phyloP scores from a whole-genome alignment of 192 early-diverging fungal genomes.

The Coemansia sp. region DNA sequence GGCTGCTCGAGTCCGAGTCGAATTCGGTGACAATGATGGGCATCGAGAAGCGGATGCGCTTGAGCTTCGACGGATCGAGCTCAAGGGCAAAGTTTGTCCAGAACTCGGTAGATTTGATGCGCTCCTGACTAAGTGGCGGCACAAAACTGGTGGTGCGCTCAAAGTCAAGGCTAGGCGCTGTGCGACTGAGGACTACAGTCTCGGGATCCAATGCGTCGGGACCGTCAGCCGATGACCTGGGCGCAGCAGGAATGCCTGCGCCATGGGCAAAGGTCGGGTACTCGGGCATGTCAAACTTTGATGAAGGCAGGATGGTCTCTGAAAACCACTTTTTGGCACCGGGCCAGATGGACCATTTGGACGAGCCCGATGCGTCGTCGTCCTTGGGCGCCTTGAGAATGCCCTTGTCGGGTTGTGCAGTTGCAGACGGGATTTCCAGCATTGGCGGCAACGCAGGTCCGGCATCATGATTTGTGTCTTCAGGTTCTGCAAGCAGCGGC shows the following conservation, averaged over 20 bases:
- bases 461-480: background rate
- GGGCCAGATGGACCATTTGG: conserved; percentile 44
- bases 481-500: background rate
- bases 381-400: conserved; percentile 45
- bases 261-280: conserved; percentile 41
- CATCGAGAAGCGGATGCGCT: conserved; percentile 53
- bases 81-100: conserved; percentile 51
- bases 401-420: conserved; percentile 41
- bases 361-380: conserved; percentile 24
- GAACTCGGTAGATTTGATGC: conserved; percentile 52
- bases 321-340: conserved; percentile 49
- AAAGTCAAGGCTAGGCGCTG: conserved; percentile 48
- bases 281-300: conserved; percentile 1
- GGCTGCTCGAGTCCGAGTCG: conserved; percentile 33
- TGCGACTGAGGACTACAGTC: conserved; percentile 15
- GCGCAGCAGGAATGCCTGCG: conserved; percentile 38
- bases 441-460: background rate
- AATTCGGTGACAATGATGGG: conserved; percentile 56
- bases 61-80: conserved; percentile 44
- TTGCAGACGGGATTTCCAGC: conserved; percentile 4
- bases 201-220: no score
- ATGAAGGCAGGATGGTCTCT: conserved; percentile 15
- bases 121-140: conserved; percentile 50
- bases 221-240: background rate
- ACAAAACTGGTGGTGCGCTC: conserved; percentile 45